Evolutionary conservation across 805 yeast genomes (phyloP).

Genomic region (Aciculoconidium aculeatum): DNA sequence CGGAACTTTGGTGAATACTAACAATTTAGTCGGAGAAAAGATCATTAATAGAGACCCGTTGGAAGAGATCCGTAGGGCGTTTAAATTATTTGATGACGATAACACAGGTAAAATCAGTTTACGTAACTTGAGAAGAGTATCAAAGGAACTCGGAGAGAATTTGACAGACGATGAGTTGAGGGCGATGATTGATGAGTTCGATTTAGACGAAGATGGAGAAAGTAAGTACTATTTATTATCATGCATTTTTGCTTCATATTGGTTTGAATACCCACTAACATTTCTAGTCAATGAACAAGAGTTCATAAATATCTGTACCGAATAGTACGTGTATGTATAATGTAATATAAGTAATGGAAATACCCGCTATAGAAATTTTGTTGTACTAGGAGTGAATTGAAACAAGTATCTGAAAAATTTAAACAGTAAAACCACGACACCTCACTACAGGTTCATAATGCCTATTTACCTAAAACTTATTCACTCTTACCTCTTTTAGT

Average conservation of each 20-base stretch:
- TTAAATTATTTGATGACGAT: constrained; percentile 83
- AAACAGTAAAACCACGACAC: no score
- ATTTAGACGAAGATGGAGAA: constrained; percentile 92
- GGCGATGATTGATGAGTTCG: constrained; percentile 98
- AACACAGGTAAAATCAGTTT: constrained; percentile 77
- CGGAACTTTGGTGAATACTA: constrained; percentile 13
- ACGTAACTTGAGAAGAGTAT: constrained; percentile 78
- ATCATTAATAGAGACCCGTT: constrained; percentile 87
- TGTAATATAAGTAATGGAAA: no score
- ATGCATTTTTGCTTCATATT: constrained; percentile 9
- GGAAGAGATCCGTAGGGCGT: constrained; percentile 88
- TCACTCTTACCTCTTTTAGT: no score
- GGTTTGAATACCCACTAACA: no score
- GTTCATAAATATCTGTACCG: constrained; percentile 33
- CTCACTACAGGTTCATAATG: no score
- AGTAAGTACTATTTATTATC: constrained; percentile 37
- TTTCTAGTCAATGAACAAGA: constrained; percentile 72
- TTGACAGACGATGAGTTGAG: constrained; percentile 86
- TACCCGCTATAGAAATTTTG: no score
- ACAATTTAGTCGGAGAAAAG: constrained; percentile 59
- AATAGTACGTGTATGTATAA: no score
- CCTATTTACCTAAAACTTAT: no score
- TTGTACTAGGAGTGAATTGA: no score
- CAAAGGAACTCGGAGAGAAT: constrained; percentile 89
- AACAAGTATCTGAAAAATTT: no score